Percentiles rank a stretch among this genome's conserved stretches.
phyloP scores from a whole-genome alignment of 495 filamentous ascomycete genomes.

The Viridothelium virens region DNA sequence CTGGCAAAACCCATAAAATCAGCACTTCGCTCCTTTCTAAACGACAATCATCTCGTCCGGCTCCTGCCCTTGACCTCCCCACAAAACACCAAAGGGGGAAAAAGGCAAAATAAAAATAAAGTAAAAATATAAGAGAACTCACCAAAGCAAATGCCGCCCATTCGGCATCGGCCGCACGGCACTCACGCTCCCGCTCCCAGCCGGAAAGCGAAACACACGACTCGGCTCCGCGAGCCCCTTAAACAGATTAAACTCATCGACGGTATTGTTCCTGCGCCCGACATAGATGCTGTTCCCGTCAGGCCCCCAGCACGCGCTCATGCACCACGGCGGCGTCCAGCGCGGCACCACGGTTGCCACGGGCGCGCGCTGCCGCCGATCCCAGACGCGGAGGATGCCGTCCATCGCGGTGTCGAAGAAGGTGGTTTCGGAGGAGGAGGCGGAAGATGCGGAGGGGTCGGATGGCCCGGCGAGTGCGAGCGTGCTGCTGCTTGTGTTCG shows the following conservation, averaged over 20 bases:
- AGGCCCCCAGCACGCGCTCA: constrained; percentile 94
- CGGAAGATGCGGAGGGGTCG: constrained; percentile 14
- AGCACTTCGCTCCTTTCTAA: neutral
- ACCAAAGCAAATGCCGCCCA: constrained; percentile 85
- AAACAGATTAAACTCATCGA: constrained; percentile 88
- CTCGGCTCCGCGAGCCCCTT: constrained; percentile 67
- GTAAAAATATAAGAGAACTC: constrained; percentile 27
- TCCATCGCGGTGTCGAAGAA: constrained; percentile 85
- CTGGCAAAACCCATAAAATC: constrained; percentile 33
- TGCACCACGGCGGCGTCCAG: constrained; percentile 86
- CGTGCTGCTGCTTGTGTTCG: constrained; percentile 14
- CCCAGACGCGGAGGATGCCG: constrained; percentile 85
- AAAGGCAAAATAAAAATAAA: neutral
- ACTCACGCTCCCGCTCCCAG: constrained; percentile 80
- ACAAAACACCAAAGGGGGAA: neutral
- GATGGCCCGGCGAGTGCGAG: constrained; percentile 14
- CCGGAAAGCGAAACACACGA: constrained; percentile 82
- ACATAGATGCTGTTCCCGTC: constrained; percentile 94
- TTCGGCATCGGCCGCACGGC: constrained; percentile 87
- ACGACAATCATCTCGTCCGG: neutral
- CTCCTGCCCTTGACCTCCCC: neutral
- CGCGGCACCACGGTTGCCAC: constrained; percentile 67
- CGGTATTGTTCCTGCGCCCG: constrained; percentile 84
- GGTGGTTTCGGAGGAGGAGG: constrained; percentile 50
- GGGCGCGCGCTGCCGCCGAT: constrained; percentile 67